Conservation (phyloP, 306 rosid genomes). For the Dalbergia oliveri region DNA sequence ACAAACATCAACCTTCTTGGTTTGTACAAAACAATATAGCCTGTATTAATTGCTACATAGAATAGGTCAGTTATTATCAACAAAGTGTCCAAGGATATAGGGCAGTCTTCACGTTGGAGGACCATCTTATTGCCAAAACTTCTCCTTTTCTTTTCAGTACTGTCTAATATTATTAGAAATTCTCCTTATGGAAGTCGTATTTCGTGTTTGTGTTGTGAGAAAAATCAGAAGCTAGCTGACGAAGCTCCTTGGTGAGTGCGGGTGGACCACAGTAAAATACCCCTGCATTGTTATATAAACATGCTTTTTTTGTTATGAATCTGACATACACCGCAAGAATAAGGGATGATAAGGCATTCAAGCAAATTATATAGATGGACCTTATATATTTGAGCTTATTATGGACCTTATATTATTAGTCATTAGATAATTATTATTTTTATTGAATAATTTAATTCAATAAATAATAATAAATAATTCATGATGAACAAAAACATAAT, state of each 20-base stretch:
- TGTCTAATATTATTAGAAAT: constrained; percentile 47
- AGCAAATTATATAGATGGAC: too few species aligned
- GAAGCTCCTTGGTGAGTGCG: constrained; percentile 50
- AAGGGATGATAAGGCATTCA: neutral
- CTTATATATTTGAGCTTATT: too few species aligned
- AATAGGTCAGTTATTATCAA: neutral
- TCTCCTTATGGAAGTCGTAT: constrained; percentile 67
- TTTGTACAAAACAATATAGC: neutral
- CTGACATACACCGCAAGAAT: neutral
- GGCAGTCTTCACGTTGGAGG: constrained; percentile 23
- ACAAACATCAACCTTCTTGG: neutral
- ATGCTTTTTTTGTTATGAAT: neutral
- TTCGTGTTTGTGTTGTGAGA: constrained; percentile 63
- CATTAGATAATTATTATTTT: too few species aligned
- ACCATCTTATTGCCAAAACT: constrained; percentile 1
- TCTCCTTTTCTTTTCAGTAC: neutral
- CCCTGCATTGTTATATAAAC: constrained; percentile 53
- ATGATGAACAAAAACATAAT: too few species aligned
- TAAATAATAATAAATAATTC: too few species aligned
- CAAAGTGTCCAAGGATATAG: constrained; percentile 5
- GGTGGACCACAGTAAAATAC: constrained; percentile 74
- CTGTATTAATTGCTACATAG: neutral
- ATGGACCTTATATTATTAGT: too few species aligned
- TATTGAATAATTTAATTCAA: too few species aligned
- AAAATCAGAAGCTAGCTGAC: constrained; percentile 60